phyloP scores from a whole-genome alignment of 768 basidiomycete species.

The Phylloporus sp. region DNA sequence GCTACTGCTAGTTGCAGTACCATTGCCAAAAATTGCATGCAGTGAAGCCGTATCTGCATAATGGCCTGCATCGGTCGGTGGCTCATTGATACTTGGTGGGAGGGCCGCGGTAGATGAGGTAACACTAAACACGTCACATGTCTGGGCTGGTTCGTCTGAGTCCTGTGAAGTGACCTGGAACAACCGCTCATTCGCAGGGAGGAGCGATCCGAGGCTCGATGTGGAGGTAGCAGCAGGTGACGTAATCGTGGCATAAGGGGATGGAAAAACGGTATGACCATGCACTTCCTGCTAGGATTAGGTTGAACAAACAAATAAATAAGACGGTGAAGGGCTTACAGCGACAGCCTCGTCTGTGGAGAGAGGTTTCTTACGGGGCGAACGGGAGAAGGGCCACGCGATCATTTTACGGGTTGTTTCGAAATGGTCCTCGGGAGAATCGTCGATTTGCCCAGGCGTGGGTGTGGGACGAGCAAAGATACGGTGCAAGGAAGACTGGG shows the following conservation, averaged over 20 bases:
- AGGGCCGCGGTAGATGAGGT: constrained; percentile 8
- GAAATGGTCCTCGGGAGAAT: constrained; percentile 10
- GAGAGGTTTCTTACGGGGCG: constrained; percentile 18
- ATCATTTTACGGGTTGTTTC: constrained; percentile 26
- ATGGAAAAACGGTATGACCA: constrained; percentile 4
- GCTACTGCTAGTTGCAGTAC: constrained; percentile 1
- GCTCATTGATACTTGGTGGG: background rate
- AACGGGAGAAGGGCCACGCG: constrained; percentile 29
- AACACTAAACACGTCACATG: background rate
- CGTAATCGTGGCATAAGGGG: constrained; percentile 13
- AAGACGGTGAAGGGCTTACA: constrained; percentile 11
- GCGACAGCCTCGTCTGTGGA: constrained; percentile 3
- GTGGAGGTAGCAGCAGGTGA: constrained; percentile 23
- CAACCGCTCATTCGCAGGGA: constrained; percentile 23
- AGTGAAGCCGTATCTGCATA: constrained; percentile 1
- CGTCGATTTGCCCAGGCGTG: constrained; percentile 6
- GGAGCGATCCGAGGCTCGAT: constrained; percentile 29
- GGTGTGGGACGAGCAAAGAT: constrained; percentile 27
- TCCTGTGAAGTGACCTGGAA: constrained; percentile 19
- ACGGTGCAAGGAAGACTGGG: constrained; percentile 28
- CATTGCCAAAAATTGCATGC: constrained; percentile 7
- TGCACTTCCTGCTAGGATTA: constrained; percentile 3
- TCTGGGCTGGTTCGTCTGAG: constrained; percentile 2
- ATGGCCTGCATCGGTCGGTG: background rate
- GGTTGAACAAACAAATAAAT: constrained; percentile 4